A percentile compares a stretch with the other conserved stretches of the same genome.
Evolutionary conservation across 2,329 filamentous ascomycete genomes (phyloP).

Genomic region (Fusarium sp.): DNA sequence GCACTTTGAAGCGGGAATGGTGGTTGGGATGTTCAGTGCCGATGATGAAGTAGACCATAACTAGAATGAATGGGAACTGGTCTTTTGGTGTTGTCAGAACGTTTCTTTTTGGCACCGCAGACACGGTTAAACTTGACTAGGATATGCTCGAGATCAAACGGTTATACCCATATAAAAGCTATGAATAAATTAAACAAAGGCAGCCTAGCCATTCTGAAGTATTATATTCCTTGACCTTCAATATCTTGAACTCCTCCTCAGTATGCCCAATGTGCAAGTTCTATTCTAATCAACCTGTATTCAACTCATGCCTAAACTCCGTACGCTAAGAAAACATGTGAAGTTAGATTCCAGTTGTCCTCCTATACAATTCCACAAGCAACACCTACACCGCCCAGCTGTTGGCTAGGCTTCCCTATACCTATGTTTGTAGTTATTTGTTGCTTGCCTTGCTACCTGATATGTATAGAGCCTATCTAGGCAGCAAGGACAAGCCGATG

Average conservation of each 20-base stretch:
- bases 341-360: constrained; percentile 3
- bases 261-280: too few species aligned
- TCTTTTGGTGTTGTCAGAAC: constrained; percentile 10
- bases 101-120: background rate
- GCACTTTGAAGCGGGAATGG: background rate
- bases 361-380: background rate
- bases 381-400: constrained; percentile 16
- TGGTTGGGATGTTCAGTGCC: constrained; percentile 9
- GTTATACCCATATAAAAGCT: background rate
- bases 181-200: background rate
- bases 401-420: too few species aligned
- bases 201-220: background rate
- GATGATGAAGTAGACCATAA: constrained; percentile 24
- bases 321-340: constrained; percentile 8
- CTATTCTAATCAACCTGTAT: background rate
- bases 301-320: constrained; percentile 1
- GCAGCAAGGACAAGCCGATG: too few species aligned
- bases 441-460: too few species aligned
- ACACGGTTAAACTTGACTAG: background rate
- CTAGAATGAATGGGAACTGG: constrained; percentile 42
- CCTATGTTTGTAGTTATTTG: too few species aligned
- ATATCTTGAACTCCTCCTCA: too few species aligned
- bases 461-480: too few species aligned
- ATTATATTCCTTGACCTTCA: too few species aligned
- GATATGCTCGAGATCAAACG: background rate